Percentiles rank a stretch among this genome's conserved stretches.
Conservation (phyloP, 2,329 filamentous ascomycete species). For the Curvularia spicifera region DNA sequence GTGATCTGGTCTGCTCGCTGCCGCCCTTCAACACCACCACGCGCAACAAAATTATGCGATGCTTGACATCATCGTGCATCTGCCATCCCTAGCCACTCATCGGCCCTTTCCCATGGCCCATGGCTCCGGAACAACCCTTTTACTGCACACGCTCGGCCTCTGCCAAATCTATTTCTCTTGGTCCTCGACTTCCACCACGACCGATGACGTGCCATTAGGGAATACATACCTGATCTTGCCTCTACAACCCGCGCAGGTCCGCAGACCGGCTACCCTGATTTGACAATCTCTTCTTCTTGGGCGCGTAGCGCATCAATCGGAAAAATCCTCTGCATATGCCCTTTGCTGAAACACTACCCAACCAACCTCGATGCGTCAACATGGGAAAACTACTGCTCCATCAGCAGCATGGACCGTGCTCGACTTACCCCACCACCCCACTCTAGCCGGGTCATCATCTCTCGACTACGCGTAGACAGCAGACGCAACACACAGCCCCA, state of each 20-base stretch:
- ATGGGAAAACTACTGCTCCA: neutral
- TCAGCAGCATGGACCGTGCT: conserved; percentile 18
- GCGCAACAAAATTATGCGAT: neutral
- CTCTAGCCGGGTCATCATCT: conserved; percentile 6
- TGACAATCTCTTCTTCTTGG: neutral
- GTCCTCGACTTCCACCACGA: no score
- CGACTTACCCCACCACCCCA: conserved; percentile 26
- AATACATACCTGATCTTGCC: neutral
- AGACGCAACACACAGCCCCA: conserved; percentile 7
- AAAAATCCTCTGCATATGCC: neutral
- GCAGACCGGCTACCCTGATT: neutral
- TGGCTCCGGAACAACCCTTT: conserved; percentile 13
- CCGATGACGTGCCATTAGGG: neutral
- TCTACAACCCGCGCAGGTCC: neutral
- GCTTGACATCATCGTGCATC: conserved; percentile 18
- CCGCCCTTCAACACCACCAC: conserved; percentile 5
- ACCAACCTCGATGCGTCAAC: neutral
- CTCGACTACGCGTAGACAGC: conserved; percentile 5
- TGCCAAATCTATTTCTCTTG: neutral
- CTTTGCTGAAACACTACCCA: neutral
- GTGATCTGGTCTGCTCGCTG: neutral
- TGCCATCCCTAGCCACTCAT: conserved; percentile 5
- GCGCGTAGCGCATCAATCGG: neutral
- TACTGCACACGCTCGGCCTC: conserved; percentile 1
- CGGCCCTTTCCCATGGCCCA: conserved; percentile 5